Evolutionary conservation across 257 asterid genomes (phyloP), one percentile per base, ranked within the genome.

Genomic region (Lycium barbarum): DNA sequence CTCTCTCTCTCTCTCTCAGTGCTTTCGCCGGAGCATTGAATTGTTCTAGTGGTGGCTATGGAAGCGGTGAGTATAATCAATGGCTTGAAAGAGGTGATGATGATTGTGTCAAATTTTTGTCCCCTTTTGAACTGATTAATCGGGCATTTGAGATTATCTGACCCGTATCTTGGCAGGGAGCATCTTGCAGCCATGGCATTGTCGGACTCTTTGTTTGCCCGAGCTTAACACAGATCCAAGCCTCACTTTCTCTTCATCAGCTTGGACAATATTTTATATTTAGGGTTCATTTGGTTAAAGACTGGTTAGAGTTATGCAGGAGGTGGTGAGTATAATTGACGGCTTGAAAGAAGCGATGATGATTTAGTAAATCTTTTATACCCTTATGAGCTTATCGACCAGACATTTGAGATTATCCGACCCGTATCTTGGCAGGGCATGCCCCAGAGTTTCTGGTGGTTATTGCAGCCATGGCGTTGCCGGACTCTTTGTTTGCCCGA

Each of bases 121-220:
- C 33, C 57, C 55, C 2, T 54, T 70, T 14, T 47, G 17, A 33
- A 3, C 67, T 45, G 9, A 55, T 45, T 49, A 53, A 10, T 26
- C 13, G 5, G 72, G 43, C 55, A 78, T 67, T 5, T 22, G 70
- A 83, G 84, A 49, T 36, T 7, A 63, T 55, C 10, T 4, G 86
- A 33, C 89, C 68, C 81, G 49, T 79, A 68, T 81, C 89, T 87
- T 74, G 89, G 85, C 85, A 13, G 85, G 76, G n/a, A n/a, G 86
- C 85, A 85, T 80, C 35, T 76, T 81, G 87, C 87, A 63, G 81
- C 84, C 88, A 86, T 83, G 84, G 84, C 47, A 66, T 79, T 43
- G 45, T 22, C 11, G 14, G 33, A 54, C 43, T 79, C 82, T 66
- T 53, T 43, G 7, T 43, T 79, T n/a, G 57, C 36, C 35, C 11